A percentile compares a stretch with the other conserved stretches of the same genome.
Evolutionary conservation across 768 basidiomycete species (phyloP).

Genomic region (Gloeopeniophorella convolvens): DNA sequence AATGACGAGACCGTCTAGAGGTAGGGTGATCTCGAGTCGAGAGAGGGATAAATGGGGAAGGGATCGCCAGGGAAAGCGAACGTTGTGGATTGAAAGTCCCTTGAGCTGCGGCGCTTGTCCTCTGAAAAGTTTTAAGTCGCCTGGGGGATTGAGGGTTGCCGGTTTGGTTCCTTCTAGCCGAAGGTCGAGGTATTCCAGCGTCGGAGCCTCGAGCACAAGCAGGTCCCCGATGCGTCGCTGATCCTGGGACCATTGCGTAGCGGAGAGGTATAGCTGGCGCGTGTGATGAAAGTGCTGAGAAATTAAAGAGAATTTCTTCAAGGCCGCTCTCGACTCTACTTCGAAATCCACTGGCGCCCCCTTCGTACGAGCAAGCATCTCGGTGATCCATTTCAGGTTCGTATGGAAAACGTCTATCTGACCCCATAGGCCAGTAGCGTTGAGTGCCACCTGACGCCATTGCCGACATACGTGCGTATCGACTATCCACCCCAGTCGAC

Average conservation of each 20-base stretch:
- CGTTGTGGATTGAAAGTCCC: not conserved
- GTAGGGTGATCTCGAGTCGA: not conserved
- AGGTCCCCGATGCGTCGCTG: not conserved
- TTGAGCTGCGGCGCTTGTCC: slow-evolving; percentile 1
- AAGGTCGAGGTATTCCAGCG: slow-evolving; percentile 6
- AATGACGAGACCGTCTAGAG: not conserved
- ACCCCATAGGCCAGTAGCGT: no score
- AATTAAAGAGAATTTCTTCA: no score
- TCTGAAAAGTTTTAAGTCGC: not conserved
- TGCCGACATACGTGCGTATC: no score
- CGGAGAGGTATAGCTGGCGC: slow-evolving; percentile 1
- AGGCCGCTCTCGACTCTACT: no score
- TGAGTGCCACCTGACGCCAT: no score
- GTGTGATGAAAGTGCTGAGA: no score
- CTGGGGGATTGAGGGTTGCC: not conserved
- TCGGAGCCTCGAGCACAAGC: not conserved
- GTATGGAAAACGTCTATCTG: no score
- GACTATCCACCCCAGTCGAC: no score
- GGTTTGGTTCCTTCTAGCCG: not conserved
- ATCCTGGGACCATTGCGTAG: not conserved
- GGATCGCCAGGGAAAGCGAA: not conserved
- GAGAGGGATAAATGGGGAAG: slow-evolving; percentile 4
- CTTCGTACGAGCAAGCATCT: no score
- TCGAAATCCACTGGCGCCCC: no score
- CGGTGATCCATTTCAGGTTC: no score